Evolutionary conservation across 305 asterid species (phyloP).

Genomic region (Fraxinus paxiana): DNA sequence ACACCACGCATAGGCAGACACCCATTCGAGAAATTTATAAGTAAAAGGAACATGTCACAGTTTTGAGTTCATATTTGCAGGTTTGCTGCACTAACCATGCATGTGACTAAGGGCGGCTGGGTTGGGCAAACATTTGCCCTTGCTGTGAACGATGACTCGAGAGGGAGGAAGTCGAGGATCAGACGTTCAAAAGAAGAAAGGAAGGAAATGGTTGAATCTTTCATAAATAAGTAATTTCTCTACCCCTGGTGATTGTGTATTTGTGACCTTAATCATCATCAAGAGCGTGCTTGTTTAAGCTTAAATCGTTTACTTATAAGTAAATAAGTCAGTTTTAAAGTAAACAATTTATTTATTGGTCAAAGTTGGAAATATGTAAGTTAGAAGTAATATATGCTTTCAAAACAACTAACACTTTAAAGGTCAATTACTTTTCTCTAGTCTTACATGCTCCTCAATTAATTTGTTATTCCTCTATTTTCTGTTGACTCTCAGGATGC

Average conservation of each 20-base stretch:
- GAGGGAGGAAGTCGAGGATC: slow-evolving; percentile 66
- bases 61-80: slow-evolving; percentile 1
- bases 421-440: not conserved
- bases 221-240: slow-evolving; percentile 60
- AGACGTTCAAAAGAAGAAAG: slow-evolving; percentile 93
- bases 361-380: not conserved
- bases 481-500: not conserved
- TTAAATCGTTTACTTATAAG: not conserved
- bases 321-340: not conserved
- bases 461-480: not conserved
- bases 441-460: not conserved
- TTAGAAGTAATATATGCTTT: not conserved
- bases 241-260: slow-evolving; percentile 7
- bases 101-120: slow-evolving; percentile 57
- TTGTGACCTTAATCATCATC: not conserved
- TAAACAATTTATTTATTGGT: not conserved
- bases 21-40: not conserved
- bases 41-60: not conserved
- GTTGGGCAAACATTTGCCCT: slow-evolving; percentile 69
- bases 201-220: slow-evolving; percentile 74
- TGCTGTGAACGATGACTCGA: slow-evolving; percentile 49
- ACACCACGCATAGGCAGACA: not conserved
- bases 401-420: not conserved
- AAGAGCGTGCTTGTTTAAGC: not conserved
- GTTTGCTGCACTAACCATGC: slow-evolving; percentile 36